These are phyloP conservation scores for Aspergillus puulaauensis DNA, from an alignment of 2,329 filamentous ascomycete species.

Conservation along the genomic window DNA sequence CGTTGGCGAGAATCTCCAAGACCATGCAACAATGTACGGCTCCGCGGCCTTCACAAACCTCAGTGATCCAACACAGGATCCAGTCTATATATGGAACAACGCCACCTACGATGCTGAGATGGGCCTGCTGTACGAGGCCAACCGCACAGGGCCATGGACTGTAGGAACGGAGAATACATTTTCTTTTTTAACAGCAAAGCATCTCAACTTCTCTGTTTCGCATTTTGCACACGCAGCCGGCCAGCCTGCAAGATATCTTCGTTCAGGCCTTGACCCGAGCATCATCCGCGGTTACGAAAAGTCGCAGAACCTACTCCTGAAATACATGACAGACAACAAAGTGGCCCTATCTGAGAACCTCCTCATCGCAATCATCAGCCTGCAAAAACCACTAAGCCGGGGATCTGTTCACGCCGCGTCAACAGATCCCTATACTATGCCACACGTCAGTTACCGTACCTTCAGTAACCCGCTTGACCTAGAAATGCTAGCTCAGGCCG, in stretches of 20 bases:
- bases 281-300: background rate
- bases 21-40: background rate
- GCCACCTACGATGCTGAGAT: constrained; percentile 5
- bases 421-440: background rate
- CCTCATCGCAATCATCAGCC: background rate
- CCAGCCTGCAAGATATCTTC: background rate
- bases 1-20: constrained; percentile 3
- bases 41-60: background rate
- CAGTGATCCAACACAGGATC: background rate
- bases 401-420: background rate
- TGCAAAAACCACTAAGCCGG: constrained; percentile 4
- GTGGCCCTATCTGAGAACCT: constrained; percentile 1
- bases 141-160: background rate
- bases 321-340: background rate
- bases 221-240: background rate
- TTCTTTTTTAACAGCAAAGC: background rate
- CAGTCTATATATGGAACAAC: background rate
- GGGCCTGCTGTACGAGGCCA: background rate
- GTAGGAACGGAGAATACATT: background rate
- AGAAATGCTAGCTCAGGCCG: background rate
- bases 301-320: background rate
- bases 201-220: background rate
- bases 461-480: constrained; percentile 4
- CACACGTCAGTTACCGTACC: background rate
- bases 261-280: background rate